phyloP scores from a whole-genome alignment of 1,284 basidiomycete genomes.

The Cryptococcus floricola region DNA sequence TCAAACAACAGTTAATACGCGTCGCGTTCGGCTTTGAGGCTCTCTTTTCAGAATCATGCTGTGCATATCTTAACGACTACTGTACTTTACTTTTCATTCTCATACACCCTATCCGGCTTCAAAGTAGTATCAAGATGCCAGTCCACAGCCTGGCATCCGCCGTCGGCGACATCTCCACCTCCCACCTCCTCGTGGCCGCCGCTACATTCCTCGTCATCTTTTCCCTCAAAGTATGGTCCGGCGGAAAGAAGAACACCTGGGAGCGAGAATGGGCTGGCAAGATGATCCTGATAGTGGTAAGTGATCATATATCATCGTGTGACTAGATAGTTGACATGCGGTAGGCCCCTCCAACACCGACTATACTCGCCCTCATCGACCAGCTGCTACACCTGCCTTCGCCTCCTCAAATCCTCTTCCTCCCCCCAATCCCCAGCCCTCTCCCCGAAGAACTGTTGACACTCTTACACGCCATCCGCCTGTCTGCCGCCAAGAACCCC shows the following conservation, averaged over 20 bases:
- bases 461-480: slow-evolving; percentile 42
- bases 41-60: background rate
- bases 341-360: slow-evolving; percentile 44
- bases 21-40: background rate
- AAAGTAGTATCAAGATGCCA: slow-evolving; percentile 22
- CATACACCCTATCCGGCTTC: background rate
- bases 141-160: slow-evolving; percentile 26
- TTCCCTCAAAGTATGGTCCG: slow-evolving; percentile 31
- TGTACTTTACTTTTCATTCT: background rate
- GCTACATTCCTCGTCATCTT: slow-evolving; percentile 19
- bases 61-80: background rate
- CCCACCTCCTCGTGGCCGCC: slow-evolving; percentile 18
- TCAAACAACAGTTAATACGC: background rate
- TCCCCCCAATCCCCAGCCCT: slow-evolving; percentile 41
- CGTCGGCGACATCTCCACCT: slow-evolving; percentile 20
- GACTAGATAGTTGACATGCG: background rate
- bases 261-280: slow-evolving; percentile 50
- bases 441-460: slow-evolving; percentile 42
- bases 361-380: slow-evolving; percentile 41
- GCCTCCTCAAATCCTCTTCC: slow-evolving; percentile 49
- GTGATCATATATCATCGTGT: slow-evolving; percentile 5
- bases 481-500: slow-evolving; percentile 28
- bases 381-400: slow-evolving; percentile 42
- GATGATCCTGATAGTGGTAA: slow-evolving; percentile 45
- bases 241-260: slow-evolving; percentile 44